phyloP scores from a whole-genome alignment of 2,329 filamentous ascomycete species.

The Nothophoma quercina region DNA sequence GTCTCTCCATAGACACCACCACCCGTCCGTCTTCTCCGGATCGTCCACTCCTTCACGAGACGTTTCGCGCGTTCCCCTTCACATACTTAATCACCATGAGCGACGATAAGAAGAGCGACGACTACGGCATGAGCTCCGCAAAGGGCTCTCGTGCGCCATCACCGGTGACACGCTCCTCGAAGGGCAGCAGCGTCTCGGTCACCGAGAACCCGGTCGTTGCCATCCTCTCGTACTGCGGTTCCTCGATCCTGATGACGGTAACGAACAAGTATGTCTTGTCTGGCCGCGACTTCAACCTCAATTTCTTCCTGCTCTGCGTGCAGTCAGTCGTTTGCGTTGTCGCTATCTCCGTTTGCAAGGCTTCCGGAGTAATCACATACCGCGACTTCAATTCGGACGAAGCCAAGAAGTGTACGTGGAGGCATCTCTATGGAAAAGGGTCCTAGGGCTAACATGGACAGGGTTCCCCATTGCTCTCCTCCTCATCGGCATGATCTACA shows the following conservation, averaged over 20 bases:
- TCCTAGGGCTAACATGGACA: slow-evolving; percentile 49
- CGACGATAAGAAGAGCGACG: slow-evolving; percentile 86
- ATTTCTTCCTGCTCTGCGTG: slow-evolving; percentile 91
- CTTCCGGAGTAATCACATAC: slow-evolving; percentile 80
- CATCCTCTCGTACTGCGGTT: slow-evolving; percentile 88
- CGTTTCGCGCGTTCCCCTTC: slow-evolving; percentile 14
- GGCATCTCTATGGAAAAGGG: background rate
- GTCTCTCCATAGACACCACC: slow-evolving; percentile 8
- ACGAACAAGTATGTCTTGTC: slow-evolving; percentile 99
- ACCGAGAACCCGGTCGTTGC: slow-evolving; percentile 81
- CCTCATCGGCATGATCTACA: slow-evolving; percentile 99
- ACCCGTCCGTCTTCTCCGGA: slow-evolving; percentile 27
- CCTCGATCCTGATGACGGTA: slow-evolving; percentile 99
- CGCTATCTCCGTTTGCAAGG: slow-evolving; percentile 84
- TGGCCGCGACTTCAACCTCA: slow-evolving; percentile 89
- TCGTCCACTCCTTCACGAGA: slow-evolving; percentile 24
- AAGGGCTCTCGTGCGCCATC: slow-evolving; percentile 50
- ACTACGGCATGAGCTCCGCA: slow-evolving; percentile 68
- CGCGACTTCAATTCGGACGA: slow-evolving; percentile 86
- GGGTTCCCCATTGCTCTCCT: slow-evolving; percentile 97
- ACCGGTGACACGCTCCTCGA: slow-evolving; percentile 59
- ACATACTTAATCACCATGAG: slow-evolving; percentile 65
- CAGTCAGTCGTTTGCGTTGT: slow-evolving; percentile 89
- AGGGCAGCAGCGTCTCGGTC: slow-evolving; percentile 47
- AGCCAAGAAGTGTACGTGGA: slow-evolving; percentile 83